phyloP scores from a whole-genome alignment of 768 basidiomycete species.

The Termitomyces sp. region DNA sequence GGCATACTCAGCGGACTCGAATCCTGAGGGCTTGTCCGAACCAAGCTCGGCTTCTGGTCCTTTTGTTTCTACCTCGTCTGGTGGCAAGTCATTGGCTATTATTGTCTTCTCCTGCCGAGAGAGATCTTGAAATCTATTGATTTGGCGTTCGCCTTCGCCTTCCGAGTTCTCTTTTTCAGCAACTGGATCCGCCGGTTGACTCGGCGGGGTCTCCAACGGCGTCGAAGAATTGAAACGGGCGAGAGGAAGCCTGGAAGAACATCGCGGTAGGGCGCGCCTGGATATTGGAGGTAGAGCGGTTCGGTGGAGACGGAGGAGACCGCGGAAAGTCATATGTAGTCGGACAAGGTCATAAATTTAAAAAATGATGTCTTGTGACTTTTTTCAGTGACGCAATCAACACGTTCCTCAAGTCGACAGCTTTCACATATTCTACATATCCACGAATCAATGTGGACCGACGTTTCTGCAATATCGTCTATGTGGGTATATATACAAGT shows the following conservation, averaged over 20 bases:
- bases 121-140: too few species aligned
- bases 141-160: background rate
- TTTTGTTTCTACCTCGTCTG: background rate
- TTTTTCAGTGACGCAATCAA: background rate
- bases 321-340: background rate
- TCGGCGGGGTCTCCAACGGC: background rate
- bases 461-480: too few species aligned
- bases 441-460: too few species aligned
- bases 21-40: background rate
- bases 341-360: too few species aligned
- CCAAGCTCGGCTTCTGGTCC: background rate
- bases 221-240: background rate
- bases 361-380: background rate
- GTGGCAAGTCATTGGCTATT: too few species aligned
- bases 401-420: background rate
- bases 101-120: too few species aligned
- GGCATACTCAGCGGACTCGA: background rate
- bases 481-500: background rate
- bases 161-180: background rate
- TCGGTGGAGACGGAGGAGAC: background rate
- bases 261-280: background rate
- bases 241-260: background rate
- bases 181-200: background rate
- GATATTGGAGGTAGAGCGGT: background rate
- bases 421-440: background rate